Conservation (phyloP, 2,329 filamentous ascomycete species). For the Sporothrix inflata region DNA sequence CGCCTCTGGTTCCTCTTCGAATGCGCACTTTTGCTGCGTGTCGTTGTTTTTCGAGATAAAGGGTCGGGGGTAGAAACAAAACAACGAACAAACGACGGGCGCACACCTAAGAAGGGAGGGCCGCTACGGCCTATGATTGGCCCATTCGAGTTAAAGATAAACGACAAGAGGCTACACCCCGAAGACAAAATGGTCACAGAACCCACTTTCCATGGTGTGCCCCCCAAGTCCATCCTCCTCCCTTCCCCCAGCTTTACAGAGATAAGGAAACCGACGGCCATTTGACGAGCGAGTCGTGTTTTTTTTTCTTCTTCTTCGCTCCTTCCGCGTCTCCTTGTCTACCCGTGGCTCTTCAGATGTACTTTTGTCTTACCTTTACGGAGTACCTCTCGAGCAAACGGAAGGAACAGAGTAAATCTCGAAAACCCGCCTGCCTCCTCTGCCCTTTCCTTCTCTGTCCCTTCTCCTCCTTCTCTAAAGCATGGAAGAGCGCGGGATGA, state of each 20-base stretch:
- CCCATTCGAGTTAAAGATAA: neutral
- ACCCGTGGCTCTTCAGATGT: neutral
- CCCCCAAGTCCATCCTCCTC: slow-evolving; percentile 15
- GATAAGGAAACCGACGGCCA: slow-evolving; percentile 35
- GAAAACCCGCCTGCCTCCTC: neutral
- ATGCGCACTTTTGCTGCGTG: neutral
- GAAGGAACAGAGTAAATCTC: neutral
- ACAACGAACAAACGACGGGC: neutral
- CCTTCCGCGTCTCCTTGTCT: neutral
- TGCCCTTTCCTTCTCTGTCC: neutral
- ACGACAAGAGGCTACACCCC: neutral
- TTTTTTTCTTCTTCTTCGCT: neutral
- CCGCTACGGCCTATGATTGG: slow-evolving; percentile 4
- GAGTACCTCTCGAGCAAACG: neutral
- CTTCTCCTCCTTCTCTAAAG: neutral
- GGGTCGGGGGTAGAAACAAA: neutral
- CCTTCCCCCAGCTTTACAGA: slow-evolving; percentile 22
- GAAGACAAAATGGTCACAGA: neutral
- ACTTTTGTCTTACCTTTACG: no score
- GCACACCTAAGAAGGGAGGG: neutral
- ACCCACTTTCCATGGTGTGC: neutral
- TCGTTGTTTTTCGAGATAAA: slow-evolving; percentile 15
- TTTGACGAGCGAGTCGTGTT: slow-evolving; percentile 28
- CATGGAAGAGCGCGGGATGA: slow-evolving; percentile 12
- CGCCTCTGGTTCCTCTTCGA: neutral